Conservation (phyloP, 1,139 yeast genomes). For the Protomyces inundatus region DNA sequence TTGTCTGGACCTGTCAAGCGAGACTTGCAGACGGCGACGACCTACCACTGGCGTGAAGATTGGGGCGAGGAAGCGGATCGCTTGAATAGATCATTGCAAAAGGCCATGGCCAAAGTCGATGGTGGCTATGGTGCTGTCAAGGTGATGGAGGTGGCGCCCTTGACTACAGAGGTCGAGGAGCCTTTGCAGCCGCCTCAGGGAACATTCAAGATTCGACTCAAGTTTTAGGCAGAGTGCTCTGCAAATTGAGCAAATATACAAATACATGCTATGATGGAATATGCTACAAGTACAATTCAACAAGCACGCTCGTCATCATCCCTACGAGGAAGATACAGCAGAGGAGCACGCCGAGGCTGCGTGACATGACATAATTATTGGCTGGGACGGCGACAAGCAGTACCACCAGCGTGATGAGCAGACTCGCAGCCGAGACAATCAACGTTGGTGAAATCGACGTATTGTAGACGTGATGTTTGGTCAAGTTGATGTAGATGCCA, state of each 20-base stretch:
- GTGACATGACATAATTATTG: conserved; percentile 62
- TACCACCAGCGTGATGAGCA: conserved; percentile 52
- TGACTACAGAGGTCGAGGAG: background rate
- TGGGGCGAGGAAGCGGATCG: background rate
- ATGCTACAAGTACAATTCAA: conserved; percentile 6
- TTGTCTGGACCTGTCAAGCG: background rate
- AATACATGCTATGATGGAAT: background rate
- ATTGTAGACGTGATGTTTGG: conserved; percentile 34
- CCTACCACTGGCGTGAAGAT: background rate
- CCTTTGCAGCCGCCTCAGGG: background rate
- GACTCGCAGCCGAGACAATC: conserved; percentile 48
- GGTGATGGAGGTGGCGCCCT: no score
- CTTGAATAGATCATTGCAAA: background rate
- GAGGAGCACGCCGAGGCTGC: conserved; percentile 51
- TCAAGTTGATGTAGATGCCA: conserved; percentile 44
- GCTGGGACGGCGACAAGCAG: conserved; percentile 54
- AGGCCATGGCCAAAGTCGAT: background rate
- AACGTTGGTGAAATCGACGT: conserved; percentile 49
- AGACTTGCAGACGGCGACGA: background rate
- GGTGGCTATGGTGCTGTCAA: background rate
- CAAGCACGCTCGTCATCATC: conserved; percentile 32
- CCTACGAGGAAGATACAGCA: conserved; percentile 54
- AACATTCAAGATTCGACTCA: background rate
- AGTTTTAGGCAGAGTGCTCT: background rate
- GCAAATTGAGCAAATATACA: background rate